Conservation (phyloP, 805 yeast genomes). For the Lachancea cidri region DNA sequence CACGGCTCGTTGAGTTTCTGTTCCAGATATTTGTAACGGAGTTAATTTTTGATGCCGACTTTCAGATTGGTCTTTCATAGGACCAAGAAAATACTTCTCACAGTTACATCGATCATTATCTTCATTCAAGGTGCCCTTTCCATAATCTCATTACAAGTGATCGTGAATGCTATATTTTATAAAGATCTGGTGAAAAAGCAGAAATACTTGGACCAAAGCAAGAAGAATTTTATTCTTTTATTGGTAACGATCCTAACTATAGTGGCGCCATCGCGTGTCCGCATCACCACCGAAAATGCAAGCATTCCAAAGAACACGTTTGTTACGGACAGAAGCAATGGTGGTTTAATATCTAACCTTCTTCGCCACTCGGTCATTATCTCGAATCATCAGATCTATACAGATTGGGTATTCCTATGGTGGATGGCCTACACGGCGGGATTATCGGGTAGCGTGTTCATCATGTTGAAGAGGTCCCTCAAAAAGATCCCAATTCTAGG, state of each 20-base stretch:
- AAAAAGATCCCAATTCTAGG: slow-evolving; percentile 71
- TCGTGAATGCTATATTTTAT: slow-evolving; percentile 33
- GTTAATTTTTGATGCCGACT: not conserved
- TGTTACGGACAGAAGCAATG: slow-evolving; percentile 20
- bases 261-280: slow-evolving; percentile 48
- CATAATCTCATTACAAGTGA: slow-evolving; percentile 43
- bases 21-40: not conserved
- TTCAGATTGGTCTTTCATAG: slow-evolving; percentile 4
- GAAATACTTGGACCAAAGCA: slow-evolving; percentile 47
- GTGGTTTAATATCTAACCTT: slow-evolving; percentile 30
- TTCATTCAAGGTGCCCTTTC: slow-evolving; percentile 38
- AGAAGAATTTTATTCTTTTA: slow-evolving; percentile 51
- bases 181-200: slow-evolving; percentile 35
- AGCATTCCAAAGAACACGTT: slow-evolving; percentile 34
- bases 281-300: slow-evolving; percentile 44
- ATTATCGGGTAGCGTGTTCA: slow-evolving; percentile 60
- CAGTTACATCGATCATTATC: slow-evolving; percentile 18
- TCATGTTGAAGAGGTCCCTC: slow-evolving; percentile 74
- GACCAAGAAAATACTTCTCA: slow-evolving; percentile 12
- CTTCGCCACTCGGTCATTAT: slow-evolving; percentile 57
- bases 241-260: slow-evolving; percentile 46
- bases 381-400: slow-evolving; percentile 90
- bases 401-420: slow-evolving; percentile 94
- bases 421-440: slow-evolving; percentile 67
- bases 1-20: not conserved